These are phyloP conservation scores for Pleurotus djamor DNA, from an alignment of 768 basidiomycete species.

Conservation along the genomic window DNA sequence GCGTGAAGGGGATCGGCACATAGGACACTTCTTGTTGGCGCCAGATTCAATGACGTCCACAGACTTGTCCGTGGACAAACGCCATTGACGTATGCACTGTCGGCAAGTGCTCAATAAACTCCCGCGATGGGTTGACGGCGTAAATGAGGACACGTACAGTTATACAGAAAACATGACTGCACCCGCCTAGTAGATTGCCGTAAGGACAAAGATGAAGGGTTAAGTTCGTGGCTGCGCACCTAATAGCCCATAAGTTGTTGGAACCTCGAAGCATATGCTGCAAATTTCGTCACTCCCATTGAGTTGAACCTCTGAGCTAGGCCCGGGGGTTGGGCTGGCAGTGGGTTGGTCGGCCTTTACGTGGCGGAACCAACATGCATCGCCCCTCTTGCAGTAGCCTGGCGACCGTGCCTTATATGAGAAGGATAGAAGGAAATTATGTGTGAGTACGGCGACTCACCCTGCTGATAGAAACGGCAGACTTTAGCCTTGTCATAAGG, in stretches of 20 bases:
- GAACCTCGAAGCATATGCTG: slow-evolving; percentile 75
- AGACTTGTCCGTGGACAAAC: slow-evolving; percentile 54
- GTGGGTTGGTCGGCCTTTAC: slow-evolving; percentile 19
- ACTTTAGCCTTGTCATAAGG: slow-evolving; percentile 72
- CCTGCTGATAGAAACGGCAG: slow-evolving; percentile 63
- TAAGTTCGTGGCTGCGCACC: slow-evolving; percentile 33
- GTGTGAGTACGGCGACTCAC: slow-evolving; percentile 26
- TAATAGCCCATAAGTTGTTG: slow-evolving; percentile 65
- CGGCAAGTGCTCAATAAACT: neutral
- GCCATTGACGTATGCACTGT: slow-evolving; percentile 82
- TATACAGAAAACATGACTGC: slow-evolving; percentile 79
- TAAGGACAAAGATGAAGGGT: neutral
- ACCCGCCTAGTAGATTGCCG: slow-evolving; percentile 44
- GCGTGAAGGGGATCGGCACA: slow-evolving; percentile 65
- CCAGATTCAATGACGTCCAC: slow-evolving; percentile 50
- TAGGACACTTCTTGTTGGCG: slow-evolving; percentile 74
- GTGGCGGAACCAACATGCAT: slow-evolving; percentile 77
- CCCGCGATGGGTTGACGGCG: neutral
- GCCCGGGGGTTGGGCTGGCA: neutral
- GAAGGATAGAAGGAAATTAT: neutral
- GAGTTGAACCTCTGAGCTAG: neutral
- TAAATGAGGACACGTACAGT: slow-evolving; percentile 38
- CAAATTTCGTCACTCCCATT: slow-evolving; percentile 53
- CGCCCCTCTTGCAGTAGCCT: slow-evolving; percentile 75
- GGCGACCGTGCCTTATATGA: neutral